Percentiles rank a stretch among this genome's conserved stretches.
Evolutionary conservation across 108 stramenopile genomes (phyloP).

Genomic region (Nannochloropsis salina): DNA sequence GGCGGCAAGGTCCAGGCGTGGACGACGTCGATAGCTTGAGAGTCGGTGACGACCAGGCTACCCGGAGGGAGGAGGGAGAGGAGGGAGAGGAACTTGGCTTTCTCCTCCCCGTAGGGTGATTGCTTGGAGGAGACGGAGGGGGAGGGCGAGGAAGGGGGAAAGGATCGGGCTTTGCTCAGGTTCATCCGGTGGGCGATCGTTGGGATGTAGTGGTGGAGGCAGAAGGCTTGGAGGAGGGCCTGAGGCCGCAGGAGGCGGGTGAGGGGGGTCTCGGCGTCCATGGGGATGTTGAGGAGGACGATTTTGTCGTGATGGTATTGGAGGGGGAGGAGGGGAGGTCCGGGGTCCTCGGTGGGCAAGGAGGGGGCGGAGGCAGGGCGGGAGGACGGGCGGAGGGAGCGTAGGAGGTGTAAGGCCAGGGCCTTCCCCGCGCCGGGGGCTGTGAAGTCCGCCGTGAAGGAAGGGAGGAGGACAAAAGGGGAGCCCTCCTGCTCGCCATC

Average conservation of each 20-base stretch:
- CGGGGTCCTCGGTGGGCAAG: neutral
- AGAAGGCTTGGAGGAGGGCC: neutral
- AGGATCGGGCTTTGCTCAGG: neutral
- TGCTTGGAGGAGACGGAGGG: neutral
- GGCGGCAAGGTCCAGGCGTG: neutral
- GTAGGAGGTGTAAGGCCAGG: neutral
- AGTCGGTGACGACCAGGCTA: slow-evolving; percentile 2
- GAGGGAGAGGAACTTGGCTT: neutral
- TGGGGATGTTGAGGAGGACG: neutral
- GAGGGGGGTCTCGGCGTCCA: neutral
- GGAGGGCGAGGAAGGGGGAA: neutral
- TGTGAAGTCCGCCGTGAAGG: neutral
- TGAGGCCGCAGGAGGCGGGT: neutral
- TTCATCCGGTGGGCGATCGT: neutral
- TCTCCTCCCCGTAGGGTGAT: neutral
- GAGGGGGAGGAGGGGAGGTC: neutral
- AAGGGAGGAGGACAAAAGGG: neutral
- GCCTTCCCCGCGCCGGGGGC: neutral
- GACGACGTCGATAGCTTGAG: neutral
- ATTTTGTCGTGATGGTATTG: neutral
- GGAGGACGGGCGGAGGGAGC: neutral
- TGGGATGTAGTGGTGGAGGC: neutral
- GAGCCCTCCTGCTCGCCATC: too few relatives aligned
- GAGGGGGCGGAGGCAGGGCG: neutral
- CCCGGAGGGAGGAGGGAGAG: neutral